Evolutionary conservation across 2,329 filamentous ascomycete species (phyloP).

Genomic region (Colletotrichum sp.): DNA sequence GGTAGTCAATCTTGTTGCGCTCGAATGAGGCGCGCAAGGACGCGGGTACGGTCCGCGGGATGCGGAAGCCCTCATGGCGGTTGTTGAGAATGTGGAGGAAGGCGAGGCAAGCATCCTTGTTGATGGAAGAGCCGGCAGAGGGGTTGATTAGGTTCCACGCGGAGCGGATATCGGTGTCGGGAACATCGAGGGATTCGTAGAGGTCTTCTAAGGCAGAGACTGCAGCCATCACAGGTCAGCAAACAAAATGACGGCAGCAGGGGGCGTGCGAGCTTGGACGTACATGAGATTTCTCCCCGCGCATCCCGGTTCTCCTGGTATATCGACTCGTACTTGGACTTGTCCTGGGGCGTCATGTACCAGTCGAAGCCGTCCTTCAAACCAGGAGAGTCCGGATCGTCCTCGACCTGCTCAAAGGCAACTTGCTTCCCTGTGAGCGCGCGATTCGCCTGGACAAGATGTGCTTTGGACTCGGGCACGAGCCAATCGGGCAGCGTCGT

Average conservation of each 20-base stretch:
- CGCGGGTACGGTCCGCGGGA: conserved; percentile 88
- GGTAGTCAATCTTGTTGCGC: conserved; percentile 95
- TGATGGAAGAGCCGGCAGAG: conserved; percentile 79
- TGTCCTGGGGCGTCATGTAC: conserved; percentile 96
- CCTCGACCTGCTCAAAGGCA: conserved; percentile 84
- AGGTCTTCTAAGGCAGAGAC: conserved; percentile 82
- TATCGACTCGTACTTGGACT: conserved; percentile 95
- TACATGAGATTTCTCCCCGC: conserved; percentile 83
- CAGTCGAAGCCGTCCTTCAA: conserved; percentile 98
- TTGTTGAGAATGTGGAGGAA: conserved; percentile 98
- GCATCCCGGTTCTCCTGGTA: conserved; percentile 91
- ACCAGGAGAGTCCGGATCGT: conserved; percentile 81
- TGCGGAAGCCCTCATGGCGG: conserved; percentile 92
- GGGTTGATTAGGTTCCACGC: conserved; percentile 99
- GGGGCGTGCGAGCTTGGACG: conserved; percentile 32
- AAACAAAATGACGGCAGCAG: not conserved
- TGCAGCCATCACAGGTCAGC: conserved; percentile 33
- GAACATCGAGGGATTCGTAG: conserved; percentile 80
- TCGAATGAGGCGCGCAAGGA: conserved; percentile 93
- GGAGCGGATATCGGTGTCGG: conserved; percentile 81
- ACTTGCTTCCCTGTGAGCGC: conserved; percentile 81
- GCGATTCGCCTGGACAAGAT: conserved; percentile 83
- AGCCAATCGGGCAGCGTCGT: conserved; percentile 90
- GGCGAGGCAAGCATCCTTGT: conserved; percentile 92
- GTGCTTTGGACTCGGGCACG: conserved; percentile 91